Conservation (phyloP, 208 protist genomes). For the Trypanosoma melophagium region DNA sequence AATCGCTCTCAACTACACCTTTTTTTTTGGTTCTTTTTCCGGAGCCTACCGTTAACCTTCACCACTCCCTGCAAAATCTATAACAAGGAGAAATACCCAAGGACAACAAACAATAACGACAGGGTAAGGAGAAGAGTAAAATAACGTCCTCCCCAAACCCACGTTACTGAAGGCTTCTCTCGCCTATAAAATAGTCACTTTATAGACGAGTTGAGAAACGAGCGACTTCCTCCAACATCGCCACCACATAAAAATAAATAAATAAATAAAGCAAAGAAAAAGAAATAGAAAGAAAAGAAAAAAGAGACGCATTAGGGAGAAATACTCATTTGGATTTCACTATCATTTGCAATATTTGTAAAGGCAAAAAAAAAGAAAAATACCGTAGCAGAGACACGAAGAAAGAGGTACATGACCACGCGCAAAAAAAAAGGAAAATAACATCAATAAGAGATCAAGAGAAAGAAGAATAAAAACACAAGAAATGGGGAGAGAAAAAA, state of each 20-base stretch:
- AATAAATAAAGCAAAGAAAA: neutral
- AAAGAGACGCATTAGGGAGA: neutral
- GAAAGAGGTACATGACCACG: neutral
- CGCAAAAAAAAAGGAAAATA: neutral
- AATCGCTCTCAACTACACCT: too few species aligned
- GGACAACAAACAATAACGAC: too few species aligned
- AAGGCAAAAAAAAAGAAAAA: constrained; percentile 23
- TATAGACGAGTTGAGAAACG: too few species aligned
- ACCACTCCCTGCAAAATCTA: too few species aligned
- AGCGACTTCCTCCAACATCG: too few species aligned
- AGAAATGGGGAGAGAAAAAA: constrained; percentile 7
- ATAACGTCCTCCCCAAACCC: too few species aligned
- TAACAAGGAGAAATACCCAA: too few species aligned
- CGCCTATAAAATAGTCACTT: too few species aligned
- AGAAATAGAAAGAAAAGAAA: constrained; percentile 12
- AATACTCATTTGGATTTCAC: neutral
- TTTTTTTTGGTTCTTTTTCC: too few species aligned
- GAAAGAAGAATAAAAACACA: neutral
- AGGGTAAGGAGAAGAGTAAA: too few species aligned
- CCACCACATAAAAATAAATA: neutral
- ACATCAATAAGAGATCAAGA: neutral
- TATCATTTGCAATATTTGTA: neutral
- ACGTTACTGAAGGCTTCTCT: too few species aligned
- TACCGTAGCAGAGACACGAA: neutral
- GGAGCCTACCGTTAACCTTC: too few species aligned